Evolutionary conservation across 148 eudicot species (phyloP).

Genomic region (Cornus suecica): DNA sequence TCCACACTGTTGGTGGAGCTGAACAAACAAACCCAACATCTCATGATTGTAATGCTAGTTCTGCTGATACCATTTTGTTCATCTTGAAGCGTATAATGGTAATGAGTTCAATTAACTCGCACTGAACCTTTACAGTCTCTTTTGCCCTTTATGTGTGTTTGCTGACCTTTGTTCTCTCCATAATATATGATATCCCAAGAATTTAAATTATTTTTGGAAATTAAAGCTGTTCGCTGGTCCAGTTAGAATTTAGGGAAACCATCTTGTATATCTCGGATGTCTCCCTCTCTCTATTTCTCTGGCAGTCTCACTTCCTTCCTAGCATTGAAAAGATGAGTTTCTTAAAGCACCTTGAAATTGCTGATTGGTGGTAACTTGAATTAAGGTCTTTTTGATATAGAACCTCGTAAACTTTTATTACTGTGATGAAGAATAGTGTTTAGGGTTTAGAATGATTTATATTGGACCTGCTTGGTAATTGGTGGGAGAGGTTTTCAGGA

Average conservation of each 20-base stretch:
- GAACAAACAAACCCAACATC: constrained; percentile 26
- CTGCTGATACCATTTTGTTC: constrained; percentile 49
- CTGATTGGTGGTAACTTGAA: background rate
- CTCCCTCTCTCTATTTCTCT: background rate
- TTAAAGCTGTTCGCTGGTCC: background rate
- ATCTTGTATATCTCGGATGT: no score
- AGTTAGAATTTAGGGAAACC: background rate
- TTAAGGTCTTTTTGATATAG: background rate
- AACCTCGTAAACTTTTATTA: no score
- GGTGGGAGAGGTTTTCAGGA: background rate
- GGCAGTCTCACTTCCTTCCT: background rate
- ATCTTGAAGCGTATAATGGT: constrained; percentile 97
- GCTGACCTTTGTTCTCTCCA: background rate
- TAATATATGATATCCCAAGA: background rate
- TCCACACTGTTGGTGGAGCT: constrained; percentile 28
- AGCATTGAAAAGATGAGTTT: background rate
- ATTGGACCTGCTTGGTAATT: background rate
- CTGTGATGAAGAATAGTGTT: background rate
- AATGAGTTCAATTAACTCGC: constrained; percentile 16
- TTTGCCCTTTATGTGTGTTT: background rate
- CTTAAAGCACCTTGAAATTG: background rate
- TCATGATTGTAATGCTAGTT: constrained; percentile 36
- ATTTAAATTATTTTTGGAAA: background rate
- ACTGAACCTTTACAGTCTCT: background rate
- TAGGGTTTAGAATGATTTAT: background rate